These are phyloP conservation scores for Venturia carpophila DNA, from an alignment of 2,329 filamentous ascomycete species.

Conservation along the genomic window DNA sequence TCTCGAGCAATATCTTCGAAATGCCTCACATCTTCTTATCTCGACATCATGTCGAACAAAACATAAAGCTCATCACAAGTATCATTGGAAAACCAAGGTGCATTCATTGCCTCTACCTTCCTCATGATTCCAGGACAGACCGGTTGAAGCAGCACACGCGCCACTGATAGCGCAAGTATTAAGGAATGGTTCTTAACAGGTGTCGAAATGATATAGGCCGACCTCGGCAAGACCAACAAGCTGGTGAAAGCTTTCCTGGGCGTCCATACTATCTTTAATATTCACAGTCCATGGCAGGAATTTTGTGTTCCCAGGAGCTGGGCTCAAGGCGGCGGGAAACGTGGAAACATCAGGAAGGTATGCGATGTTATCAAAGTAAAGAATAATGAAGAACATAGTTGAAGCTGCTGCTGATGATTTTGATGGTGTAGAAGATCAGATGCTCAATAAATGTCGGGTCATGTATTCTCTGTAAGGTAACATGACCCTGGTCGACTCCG, in stretches of 20 bases:
- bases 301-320: not conserved
- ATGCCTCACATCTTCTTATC: no score
- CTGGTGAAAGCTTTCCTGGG: conserved; percentile 30
- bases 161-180: conserved; percentile 24
- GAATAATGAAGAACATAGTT: not conserved
- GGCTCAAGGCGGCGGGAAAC: not conserved
- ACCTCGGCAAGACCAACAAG: conserved; percentile 28
- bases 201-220: conserved; percentile 26
- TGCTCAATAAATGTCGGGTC: no score
- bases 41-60: no score
- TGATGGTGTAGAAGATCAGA: not conserved
- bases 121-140: conserved; percentile 23
- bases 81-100: no score
- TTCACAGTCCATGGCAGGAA: conserved; percentile 41
- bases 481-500: no score
- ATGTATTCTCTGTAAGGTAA: no score
- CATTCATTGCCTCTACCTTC: no score
- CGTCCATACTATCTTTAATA: conserved; percentile 46
- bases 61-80: no score
- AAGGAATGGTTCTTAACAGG: conserved; percentile 23
- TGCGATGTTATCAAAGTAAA: not conserved
- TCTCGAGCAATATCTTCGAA: no score
- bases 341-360: not conserved
- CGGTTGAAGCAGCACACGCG: conserved; percentile 30
- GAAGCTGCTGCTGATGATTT: not conserved